These are phyloP conservation scores for Talaromyces albobiverticillius DNA, from an alignment of 2,329 filamentous ascomycete genomes.

Conservation along the genomic window DNA sequence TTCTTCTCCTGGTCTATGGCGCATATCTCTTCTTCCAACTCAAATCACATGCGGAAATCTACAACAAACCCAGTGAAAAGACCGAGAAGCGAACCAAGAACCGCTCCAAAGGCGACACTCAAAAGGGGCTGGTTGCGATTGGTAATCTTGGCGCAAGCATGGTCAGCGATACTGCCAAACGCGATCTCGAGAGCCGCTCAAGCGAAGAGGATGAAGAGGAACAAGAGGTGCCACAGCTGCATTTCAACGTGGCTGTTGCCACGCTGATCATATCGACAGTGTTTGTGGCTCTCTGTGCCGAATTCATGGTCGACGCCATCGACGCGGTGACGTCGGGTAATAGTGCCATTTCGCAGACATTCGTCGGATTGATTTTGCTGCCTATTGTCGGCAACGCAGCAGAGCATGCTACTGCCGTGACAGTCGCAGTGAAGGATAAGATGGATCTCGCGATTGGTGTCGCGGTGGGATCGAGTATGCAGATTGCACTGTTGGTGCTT, in stretches of 20 bases:
- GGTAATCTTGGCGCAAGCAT: slow-evolving; percentile 52
- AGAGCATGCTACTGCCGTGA: slow-evolving; percentile 63
- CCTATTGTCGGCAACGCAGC: slow-evolving; percentile 66
- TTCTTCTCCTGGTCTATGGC: slow-evolving; percentile 78
- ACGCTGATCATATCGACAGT: slow-evolving; percentile 72
- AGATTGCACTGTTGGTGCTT: slow-evolving; percentile 62
- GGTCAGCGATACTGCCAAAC: slow-evolving; percentile 51
- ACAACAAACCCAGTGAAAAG: slow-evolving; percentile 77
- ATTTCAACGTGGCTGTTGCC: slow-evolving; percentile 67
- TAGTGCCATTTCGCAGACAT: slow-evolving; percentile 54
- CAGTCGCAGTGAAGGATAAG: slow-evolving; percentile 63
- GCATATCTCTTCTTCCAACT: slow-evolving; percentile 90
- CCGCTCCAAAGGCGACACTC: slow-evolving; percentile 46
- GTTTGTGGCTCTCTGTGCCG: slow-evolving; percentile 73
- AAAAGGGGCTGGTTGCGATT: slow-evolving; percentile 51
- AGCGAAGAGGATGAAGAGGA: slow-evolving; percentile 62
- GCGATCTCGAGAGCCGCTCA: slow-evolving; percentile 33
- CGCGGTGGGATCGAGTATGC: slow-evolving; percentile 63
- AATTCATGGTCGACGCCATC: slow-evolving; percentile 63
- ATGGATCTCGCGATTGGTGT: slow-evolving; percentile 68
- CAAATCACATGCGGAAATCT: slow-evolving; percentile 76
- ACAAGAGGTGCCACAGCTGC: slow-evolving; percentile 70
- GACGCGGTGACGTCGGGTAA: slow-evolving; percentile 48
- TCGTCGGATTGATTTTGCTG: slow-evolving; percentile 62
- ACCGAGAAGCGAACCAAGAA: slow-evolving; percentile 57